phyloP scores from a whole-genome alignment of 1,139 yeast species.

The Saccharomyces hybrid region DNA sequence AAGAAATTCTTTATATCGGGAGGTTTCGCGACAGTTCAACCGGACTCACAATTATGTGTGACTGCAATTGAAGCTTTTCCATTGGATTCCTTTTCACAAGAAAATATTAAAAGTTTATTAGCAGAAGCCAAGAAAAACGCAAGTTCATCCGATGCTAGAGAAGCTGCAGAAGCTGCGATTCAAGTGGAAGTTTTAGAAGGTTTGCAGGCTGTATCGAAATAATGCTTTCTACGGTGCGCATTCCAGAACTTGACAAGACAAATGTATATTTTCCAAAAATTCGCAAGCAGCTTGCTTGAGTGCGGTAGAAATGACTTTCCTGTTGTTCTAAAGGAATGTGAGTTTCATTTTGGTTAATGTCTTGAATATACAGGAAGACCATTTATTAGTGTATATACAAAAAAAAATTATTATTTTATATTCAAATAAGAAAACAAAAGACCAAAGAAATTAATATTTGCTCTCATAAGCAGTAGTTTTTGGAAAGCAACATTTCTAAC shows the following conservation, averaged over 20 bases:
- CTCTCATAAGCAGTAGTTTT: not conserved
- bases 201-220: constrained; percentile 81
- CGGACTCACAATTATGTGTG: constrained; percentile 84
- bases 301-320: not conserved
- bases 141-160: constrained; percentile 74
- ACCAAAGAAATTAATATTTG: not conserved
- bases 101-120: constrained; percentile 71
- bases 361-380: not conserved
- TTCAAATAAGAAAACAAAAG: not conserved
- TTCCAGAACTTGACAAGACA: not conserved
- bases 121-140: constrained; percentile 95
- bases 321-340: not conserved
- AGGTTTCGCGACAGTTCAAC: constrained; percentile 95
- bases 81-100: constrained; percentile 79
- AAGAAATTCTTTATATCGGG: constrained; percentile 89
- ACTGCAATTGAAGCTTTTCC: constrained; percentile 96
- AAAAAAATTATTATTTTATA: not conserved
- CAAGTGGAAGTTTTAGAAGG: constrained; percentile 96
- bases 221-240: constrained; percentile 20
- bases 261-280: not conserved
- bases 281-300: not conserved
- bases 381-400: not conserved
- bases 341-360: not conserved
- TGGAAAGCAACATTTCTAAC: not conserved
- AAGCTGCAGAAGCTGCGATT: constrained; percentile 91